These are phyloP conservation scores for Triangularia setosa DNA, from an alignment of 2,329 filamentous ascomycete genomes.

Conservation along the genomic window DNA sequence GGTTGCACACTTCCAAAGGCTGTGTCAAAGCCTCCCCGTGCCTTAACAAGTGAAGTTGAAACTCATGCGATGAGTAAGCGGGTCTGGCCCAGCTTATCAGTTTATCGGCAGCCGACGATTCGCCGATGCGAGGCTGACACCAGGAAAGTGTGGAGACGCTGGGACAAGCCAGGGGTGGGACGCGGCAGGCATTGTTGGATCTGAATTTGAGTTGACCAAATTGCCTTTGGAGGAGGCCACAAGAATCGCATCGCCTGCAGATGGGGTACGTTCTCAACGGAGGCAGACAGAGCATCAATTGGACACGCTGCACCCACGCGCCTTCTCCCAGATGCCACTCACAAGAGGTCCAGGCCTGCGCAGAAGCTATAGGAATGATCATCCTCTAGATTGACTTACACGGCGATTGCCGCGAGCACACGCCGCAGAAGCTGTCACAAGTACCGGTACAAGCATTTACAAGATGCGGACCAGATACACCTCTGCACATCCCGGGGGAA, in stretches of 20 bases:
- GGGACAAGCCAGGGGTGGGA: background rate
- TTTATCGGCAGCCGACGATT: conserved; percentile 15
- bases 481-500: background rate
- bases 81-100: background rate
- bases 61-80: conserved; percentile 6
- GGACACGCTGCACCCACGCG: background rate
- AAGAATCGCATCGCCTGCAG: conserved; percentile 7
- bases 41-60: conserved; percentile 6
- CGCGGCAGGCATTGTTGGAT: conserved; percentile 14
- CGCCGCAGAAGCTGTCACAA: background rate
- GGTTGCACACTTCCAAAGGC: background rate
- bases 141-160: background rate
- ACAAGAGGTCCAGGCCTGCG: background rate
- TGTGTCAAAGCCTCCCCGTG: background rate
- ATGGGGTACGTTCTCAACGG: background rate
- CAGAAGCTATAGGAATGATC: background rate
- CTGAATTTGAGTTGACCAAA: conserved; percentile 6
- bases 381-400: conserved; percentile 14
- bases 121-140: conserved; percentile 16
- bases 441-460: conserved; percentile 8
- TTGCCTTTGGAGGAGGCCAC: conserved; percentile 5
- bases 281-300: conserved; percentile 10
- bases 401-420: conserved; percentile 13
- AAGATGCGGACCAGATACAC: background rate
- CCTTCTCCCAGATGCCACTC: background rate